Percentiles rank a stretch among this genome's conserved stretches.
Conservation (phyloP, 805 yeast species). For the Candida loeiensis region DNA sequence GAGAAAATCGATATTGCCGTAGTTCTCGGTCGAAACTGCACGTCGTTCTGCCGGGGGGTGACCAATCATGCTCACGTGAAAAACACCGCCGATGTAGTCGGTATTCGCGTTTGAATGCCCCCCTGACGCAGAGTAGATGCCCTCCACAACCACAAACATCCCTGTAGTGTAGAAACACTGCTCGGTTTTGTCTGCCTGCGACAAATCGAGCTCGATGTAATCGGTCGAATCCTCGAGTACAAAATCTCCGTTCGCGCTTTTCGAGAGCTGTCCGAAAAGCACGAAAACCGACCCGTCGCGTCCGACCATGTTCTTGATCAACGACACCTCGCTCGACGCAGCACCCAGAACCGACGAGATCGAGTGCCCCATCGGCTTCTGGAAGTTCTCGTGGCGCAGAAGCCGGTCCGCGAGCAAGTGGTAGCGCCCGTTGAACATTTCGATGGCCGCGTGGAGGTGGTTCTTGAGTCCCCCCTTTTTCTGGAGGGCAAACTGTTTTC, state of each 20-base stretch:
- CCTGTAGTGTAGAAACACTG: constrained; percentile 73
- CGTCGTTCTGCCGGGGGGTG: constrained; percentile 89
- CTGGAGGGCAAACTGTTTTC: constrained; percentile 56
- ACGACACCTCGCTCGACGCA: constrained; percentile 47
- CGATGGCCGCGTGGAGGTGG: constrained; percentile 25
- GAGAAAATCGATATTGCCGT: constrained; percentile 74
- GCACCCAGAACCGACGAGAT: constrained; percentile 35
- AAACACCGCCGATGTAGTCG: constrained; percentile 41
- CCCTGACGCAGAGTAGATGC: constrained; percentile 70
- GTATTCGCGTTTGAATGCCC: constrained; percentile 33
- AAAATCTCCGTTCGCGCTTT: constrained; percentile 63
- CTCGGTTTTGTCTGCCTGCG: constrained; percentile 57
- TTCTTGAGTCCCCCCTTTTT: constrained; percentile 10
- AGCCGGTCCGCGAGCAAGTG: constrained; percentile 66
- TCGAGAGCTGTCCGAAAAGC: constrained; percentile 70
- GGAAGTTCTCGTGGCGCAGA: constrained; percentile 72
- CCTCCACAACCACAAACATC: constrained; percentile 76
- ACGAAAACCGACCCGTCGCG: constrained; percentile 73
- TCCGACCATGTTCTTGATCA: constrained; percentile 82
- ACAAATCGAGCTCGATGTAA: constrained; percentile 60
- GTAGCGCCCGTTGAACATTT: constrained; percentile 53
- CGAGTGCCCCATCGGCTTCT: constrained; percentile 44
- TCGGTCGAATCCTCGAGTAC: constrained; percentile 81
- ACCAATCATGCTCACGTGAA: constrained; percentile 70
- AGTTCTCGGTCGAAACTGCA: constrained; percentile 58